Conservation (phyloP, 2,329 filamentous ascomycete species). For the Penicillium sclerotigenum region DNA sequence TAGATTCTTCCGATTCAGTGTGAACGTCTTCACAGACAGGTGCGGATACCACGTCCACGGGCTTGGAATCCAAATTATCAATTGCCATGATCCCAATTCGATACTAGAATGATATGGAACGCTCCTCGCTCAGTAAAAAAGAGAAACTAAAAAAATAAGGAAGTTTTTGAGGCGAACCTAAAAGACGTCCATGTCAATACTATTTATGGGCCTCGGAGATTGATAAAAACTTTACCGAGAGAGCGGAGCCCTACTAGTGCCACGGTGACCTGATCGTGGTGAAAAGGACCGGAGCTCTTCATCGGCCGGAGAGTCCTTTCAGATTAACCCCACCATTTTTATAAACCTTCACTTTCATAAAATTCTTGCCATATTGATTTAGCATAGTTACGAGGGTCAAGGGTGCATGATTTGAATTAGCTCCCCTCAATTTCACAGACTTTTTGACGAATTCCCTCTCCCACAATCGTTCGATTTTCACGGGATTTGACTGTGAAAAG, state of each 20-base stretch:
- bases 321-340: too few species aligned
- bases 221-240: background rate
- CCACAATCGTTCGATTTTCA: too few species aligned
- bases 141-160: background rate
- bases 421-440: too few species aligned
- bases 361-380: too few species aligned
- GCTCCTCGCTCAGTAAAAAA: background rate
- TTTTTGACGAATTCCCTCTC: too few species aligned
- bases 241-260: background rate
- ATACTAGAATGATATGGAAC: background rate
- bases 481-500: too few species aligned
- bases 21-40: background rate
- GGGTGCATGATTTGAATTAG: too few species aligned
- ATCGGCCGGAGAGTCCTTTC: background rate
- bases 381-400: too few species aligned
- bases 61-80: slow-evolving; percentile 7
- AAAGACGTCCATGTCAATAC: background rate
- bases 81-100: background rate
- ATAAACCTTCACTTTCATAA: too few species aligned
- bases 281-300: background rate
- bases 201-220: slow-evolving; percentile 5
- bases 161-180: background rate
- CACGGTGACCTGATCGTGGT: background rate
- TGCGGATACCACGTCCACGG: slow-evolving; percentile 2
- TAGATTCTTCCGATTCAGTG: background rate